phyloP scores from a whole-genome alignment of 345 rosid species.

The Sonneratia alba region DNA sequence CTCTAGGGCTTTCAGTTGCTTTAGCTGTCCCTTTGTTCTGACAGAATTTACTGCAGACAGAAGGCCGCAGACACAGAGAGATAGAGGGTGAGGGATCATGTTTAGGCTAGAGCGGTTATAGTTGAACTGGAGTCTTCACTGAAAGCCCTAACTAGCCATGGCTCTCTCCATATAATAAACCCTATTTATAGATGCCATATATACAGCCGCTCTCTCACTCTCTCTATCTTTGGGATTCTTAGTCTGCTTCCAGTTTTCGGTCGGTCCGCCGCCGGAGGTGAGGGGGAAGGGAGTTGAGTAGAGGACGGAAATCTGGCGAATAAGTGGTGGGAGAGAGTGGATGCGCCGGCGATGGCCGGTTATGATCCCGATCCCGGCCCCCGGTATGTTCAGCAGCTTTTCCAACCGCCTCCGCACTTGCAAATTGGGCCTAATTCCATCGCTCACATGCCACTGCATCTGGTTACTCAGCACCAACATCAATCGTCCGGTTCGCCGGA shows the following conservation, averaged over 20 bases:
- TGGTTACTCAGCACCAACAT: neutral
- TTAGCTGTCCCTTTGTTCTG: neutral
- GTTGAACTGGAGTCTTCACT: neutral
- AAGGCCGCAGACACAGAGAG: neutral
- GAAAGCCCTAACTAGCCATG: neutral
- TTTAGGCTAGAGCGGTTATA: neutral
- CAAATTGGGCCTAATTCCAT: neutral
- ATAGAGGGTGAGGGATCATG: neutral
- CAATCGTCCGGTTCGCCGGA: conserved; percentile 7
- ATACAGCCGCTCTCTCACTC: too few species aligned
- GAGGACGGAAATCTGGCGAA: neutral
- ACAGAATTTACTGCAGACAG: conserved; percentile 1
- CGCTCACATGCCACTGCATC: neutral
- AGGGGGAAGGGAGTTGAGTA: neutral
- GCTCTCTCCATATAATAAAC: too few species aligned
- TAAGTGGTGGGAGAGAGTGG: conserved; percentile 10
- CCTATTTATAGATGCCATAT: too few species aligned
- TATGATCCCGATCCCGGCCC: conserved; percentile 5
- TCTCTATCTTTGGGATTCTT: too few species aligned
- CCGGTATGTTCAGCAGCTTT: conserved; percentile 5
- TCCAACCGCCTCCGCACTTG: conserved; percentile 6
- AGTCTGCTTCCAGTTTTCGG: neutral
- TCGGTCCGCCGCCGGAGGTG: neutral
- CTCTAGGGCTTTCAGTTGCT: neutral
- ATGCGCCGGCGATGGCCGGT: conserved; percentile 4